A percentile compares a stretch with the other conserved stretches of the same genome.
Evolutionary conservation across 1,139 yeast species (phyloP).

Genomic region (Geotrichum citri-aurantii): DNA sequence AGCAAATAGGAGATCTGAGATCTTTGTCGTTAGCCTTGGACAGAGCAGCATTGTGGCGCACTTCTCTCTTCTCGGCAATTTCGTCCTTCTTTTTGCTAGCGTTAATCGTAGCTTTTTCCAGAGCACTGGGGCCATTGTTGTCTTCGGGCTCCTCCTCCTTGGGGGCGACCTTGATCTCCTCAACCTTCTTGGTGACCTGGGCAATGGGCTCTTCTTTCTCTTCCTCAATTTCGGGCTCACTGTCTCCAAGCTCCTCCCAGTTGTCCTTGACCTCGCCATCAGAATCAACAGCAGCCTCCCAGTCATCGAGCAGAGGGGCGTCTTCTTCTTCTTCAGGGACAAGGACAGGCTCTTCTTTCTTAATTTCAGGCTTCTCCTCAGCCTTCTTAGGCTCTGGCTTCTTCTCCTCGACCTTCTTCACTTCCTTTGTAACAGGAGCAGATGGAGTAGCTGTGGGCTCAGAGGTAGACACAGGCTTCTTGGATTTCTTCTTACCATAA

Average conservation of each 20-base stretch:
- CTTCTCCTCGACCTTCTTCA: conserved; percentile 26
- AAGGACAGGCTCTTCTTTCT: conserved; percentile 28
- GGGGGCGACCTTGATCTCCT: conserved; percentile 25
- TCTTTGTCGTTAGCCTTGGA: conserved; percentile 39
- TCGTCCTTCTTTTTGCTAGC: conserved; percentile 30
- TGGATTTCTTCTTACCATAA: conserved; percentile 67
- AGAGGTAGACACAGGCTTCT: conserved; percentile 36
- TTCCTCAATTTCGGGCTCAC: conserved; percentile 22
- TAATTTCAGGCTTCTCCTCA: conserved; percentile 23
- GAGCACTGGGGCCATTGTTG: conserved; percentile 28
- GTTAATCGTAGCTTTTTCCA: conserved; percentile 29
- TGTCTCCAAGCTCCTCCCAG: conserved; percentile 32
- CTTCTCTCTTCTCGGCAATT: conserved; percentile 38
- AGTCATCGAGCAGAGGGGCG: conserved; percentile 34
- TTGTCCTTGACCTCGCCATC: conserved; percentile 37
- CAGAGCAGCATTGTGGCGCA: conserved; percentile 38
- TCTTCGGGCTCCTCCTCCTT: conserved; percentile 22
- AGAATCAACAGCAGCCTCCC: conserved; percentile 39
- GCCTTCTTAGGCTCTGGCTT: conserved; percentile 24
- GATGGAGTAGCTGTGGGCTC: conserved; percentile 39
- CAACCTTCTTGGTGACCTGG: conserved; percentile 25
- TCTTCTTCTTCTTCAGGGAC: conserved; percentile 27
- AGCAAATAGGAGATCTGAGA: conserved; percentile 96
- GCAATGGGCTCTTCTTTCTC: conserved; percentile 23
- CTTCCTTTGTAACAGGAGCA: conserved; percentile 21